phyloP scores from a whole-genome alignment of 2,329 filamentous ascomycete genomes.

The Arthroderma uncinatum region DNA sequence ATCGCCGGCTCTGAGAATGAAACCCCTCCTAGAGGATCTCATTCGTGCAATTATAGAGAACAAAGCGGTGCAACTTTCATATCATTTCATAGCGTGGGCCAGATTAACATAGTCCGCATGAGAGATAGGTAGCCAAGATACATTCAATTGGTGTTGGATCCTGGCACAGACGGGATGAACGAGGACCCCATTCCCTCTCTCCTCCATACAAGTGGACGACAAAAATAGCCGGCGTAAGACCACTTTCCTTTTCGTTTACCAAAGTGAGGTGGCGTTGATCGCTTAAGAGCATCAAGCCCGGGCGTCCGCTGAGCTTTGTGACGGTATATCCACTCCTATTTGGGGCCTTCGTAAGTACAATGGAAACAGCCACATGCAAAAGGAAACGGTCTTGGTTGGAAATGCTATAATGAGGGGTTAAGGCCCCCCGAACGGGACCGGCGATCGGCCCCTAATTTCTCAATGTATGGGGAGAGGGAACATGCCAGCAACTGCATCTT shows the following conservation, averaged over 20 bases:
- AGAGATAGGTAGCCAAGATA: not conserved
- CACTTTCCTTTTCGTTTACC: not conserved
- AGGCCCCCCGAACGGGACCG: not conserved
- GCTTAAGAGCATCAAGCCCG: not conserved
- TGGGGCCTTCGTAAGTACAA: not conserved
- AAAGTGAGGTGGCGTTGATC: not conserved
- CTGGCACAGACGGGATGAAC: not conserved
- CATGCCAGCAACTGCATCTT: conserved; percentile 9
- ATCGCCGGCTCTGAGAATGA: not conserved
- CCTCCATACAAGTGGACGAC: not conserved
- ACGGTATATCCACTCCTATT: not conserved
- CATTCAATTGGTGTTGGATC: not conserved
- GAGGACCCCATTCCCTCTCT: not conserved
- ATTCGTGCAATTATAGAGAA: not conserved
- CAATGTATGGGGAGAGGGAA: conserved; percentile 12
- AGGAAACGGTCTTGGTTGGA: conserved; percentile 1
- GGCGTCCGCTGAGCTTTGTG: not conserved
- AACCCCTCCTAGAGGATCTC: not conserved
- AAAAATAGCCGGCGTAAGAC: not conserved
- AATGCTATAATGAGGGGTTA: not conserved
- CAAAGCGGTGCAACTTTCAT: not conserved
- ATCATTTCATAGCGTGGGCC: not conserved
- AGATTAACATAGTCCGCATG: conserved; percentile 1
- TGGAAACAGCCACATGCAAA: not conserved
- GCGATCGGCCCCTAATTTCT: not conserved